Conservation (phyloP, 768 basidiomycete species). For the Hygrocybe punicea region DNA sequence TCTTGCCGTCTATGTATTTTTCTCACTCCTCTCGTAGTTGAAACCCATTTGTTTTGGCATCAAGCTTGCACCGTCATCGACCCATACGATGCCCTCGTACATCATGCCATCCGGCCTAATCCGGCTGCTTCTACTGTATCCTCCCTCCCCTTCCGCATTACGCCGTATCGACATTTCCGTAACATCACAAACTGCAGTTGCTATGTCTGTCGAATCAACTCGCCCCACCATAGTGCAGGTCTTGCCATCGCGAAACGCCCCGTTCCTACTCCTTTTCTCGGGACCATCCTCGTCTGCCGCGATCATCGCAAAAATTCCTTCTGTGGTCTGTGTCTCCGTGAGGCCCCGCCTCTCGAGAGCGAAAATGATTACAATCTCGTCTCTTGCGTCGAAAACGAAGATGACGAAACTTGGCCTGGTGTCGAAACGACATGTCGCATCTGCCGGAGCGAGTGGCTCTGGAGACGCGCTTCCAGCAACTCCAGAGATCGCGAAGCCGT, state of each 20-base stretch:
- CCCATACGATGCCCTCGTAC: slow-evolving; percentile 53
- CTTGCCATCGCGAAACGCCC: slow-evolving; percentile 48
- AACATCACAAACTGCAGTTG: slow-evolving; percentile 55
- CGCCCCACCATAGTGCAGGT: slow-evolving; percentile 48
- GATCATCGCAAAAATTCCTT: slow-evolving; percentile 59
- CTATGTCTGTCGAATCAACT: slow-evolving; percentile 67
- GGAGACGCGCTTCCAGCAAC: slow-evolving; percentile 50
- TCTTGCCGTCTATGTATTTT: background rate
- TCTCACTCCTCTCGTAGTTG: slow-evolving; percentile 44
- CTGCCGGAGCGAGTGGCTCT: slow-evolving; percentile 66
- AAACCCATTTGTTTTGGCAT: slow-evolving; percentile 68
- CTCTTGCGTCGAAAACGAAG: slow-evolving; percentile 66
- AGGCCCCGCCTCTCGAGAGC: slow-evolving; percentile 46
- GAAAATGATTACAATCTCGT: slow-evolving; percentile 24
- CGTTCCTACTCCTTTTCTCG: slow-evolving; percentile 41
- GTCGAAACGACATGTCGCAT: slow-evolving; percentile 64
- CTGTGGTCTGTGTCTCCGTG: slow-evolving; percentile 69
- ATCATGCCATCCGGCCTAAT: slow-evolving; percentile 47
- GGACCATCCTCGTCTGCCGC: slow-evolving; percentile 51
- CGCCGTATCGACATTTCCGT: slow-evolving; percentile 61
- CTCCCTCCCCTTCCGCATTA: slow-evolving; percentile 37
- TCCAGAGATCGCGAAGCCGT: slow-evolving; percentile 55
- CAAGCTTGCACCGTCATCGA: slow-evolving; percentile 61
- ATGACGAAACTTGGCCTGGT: slow-evolving; percentile 62
- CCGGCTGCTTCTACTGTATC: slow-evolving; percentile 28